These are phyloP conservation scores for Xylaria sp. DNA, from an alignment of 2,329 filamentous ascomycete genomes.

Conservation along the genomic window DNA sequence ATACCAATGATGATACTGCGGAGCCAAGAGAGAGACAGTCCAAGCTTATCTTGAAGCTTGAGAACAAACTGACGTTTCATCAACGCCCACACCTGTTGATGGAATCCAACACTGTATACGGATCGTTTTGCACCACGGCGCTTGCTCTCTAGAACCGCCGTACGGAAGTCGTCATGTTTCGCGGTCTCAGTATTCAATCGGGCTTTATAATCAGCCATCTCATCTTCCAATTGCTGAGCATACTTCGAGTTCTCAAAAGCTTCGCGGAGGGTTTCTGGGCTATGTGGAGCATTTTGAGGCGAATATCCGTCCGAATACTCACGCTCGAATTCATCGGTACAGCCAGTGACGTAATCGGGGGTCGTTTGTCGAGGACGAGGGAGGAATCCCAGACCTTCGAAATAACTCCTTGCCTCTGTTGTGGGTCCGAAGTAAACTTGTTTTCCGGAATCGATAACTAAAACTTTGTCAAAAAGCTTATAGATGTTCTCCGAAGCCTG, in stretches of 20 bases:
- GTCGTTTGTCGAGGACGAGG: slow-evolving; percentile 81
- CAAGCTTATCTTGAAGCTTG: slow-evolving; percentile 86
- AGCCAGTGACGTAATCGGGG: slow-evolving; percentile 83
- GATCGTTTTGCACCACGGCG: slow-evolving; percentile 78
- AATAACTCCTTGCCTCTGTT: slow-evolving; percentile 75
- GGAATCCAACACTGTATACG: slow-evolving; percentile 85
- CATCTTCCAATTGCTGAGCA: slow-evolving; percentile 65
- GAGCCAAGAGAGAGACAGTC: slow-evolving; percentile 77
- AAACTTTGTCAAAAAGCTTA: slow-evolving; percentile 81
- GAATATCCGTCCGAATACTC: slow-evolving; percentile 76
- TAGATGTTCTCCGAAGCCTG: slow-evolving; percentile 87
- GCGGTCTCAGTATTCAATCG: slow-evolving; percentile 71
- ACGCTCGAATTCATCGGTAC: slow-evolving; percentile 85
- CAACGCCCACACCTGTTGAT: slow-evolving; percentile 82
- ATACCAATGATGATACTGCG: slow-evolving; percentile 77
- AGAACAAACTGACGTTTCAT: slow-evolving; percentile 86
- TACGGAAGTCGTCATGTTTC: slow-evolving; percentile 78
- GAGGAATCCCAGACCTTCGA: slow-evolving; percentile 79
- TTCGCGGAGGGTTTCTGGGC: slow-evolving; percentile 71
- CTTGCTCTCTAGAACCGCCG: slow-evolving; percentile 81
- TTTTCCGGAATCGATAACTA: slow-evolving; percentile 80
- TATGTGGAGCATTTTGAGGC: slow-evolving; percentile 73
- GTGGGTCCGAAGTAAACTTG: slow-evolving; percentile 81
- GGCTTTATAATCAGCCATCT: slow-evolving; percentile 77
- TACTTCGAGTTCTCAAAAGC: slow-evolving; percentile 75